Base-by-base conservation (phyloP, 306 rosid species). In the Styphnolobium japonicum region DNA sequence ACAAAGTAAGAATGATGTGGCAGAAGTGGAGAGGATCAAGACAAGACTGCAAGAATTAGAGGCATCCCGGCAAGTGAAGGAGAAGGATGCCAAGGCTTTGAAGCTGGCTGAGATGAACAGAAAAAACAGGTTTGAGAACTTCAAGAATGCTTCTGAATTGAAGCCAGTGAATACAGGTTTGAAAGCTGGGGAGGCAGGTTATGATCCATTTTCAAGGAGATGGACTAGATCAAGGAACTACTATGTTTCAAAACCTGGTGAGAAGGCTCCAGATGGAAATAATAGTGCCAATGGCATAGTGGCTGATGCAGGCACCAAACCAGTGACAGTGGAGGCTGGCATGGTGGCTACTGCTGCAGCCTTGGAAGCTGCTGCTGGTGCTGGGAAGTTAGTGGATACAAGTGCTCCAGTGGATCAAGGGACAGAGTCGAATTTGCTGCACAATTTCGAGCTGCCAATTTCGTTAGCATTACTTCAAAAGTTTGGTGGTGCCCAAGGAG, bases 191-290 rank as follows among this genome's bases (percentile, higher is more conserved):
- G 97, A 93, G 84, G 97, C 91, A 15, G 98, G 98, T 57, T 93
- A 93, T 78, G 98, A 93, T 85, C 98, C 98, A 45, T 93, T 93
- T 82, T 93, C 98, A 31, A 89, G 97, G 86, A 84, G 98, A 84
- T 93, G 98, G 98, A 93, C 98, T 40, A 82, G 98, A 81, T 93
- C 98, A 31, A 93, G 90, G 83, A 93, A 93, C 77, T 93, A 93
- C 81, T 93, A 89, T 78, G 88, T 88, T 74, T 65, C 88, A 42
- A 89, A 85, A 36, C 93, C 94, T 6, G 96, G 92, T 23, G 94
- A 71, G 73, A 77, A 45, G 69, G 89, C 75, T 40, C 76, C 48
- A 0, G 91, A 76, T 64, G 91, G 62, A 78, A 87, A 49, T 78
- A 82, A 7, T 21, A 83, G 18, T 53, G 82, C 14, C 53, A 85